A percentile compares a stretch with the other conserved stretches of the same genome.
phyloP scores from a whole-genome alignment of 2,329 filamentous ascomycete species.

The Colletotrichum cereale region DNA sequence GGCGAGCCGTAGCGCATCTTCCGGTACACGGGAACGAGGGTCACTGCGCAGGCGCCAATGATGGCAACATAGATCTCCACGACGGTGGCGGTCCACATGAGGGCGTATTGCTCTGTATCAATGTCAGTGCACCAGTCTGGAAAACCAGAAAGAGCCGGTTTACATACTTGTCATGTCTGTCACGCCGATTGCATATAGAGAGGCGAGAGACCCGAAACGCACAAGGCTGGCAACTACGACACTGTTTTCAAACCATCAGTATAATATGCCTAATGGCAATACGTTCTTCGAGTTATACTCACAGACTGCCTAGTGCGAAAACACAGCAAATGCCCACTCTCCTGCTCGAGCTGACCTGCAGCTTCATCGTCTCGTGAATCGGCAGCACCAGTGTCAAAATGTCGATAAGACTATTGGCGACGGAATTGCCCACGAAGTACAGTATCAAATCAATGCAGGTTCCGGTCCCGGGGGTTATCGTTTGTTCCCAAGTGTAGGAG shows the following conservation, averaged over 20 bases:
- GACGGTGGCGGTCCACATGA: constrained; percentile 31
- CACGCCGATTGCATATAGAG: constrained; percentile 19
- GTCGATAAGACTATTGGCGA: constrained; percentile 28
- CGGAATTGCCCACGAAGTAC: constrained; percentile 26
- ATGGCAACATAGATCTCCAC: constrained; percentile 28
- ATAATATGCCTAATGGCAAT: background rate
- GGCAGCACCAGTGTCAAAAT: constrained; percentile 17
- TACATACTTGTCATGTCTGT: constrained; percentile 22
- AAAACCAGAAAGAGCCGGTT: background rate
- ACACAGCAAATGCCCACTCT: constrained; percentile 24
- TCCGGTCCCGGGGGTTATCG: background rate
- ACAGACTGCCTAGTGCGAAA: constrained; percentile 23
- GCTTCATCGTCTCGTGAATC: constrained; percentile 27
- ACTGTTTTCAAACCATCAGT: background rate
- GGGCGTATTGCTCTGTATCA: constrained; percentile 23
- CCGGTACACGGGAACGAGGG: constrained; percentile 24
- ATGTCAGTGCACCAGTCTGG: background rate
- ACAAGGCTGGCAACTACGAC: constrained; percentile 26
- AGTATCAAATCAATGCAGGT: constrained; percentile 22
- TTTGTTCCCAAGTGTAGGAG: constrained; percentile 17
- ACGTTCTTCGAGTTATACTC: background rate
- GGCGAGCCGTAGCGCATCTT: constrained; percentile 28
- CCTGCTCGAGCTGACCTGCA: constrained; percentile 29
- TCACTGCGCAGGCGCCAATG: constrained; percentile 26
- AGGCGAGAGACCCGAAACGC: constrained; percentile 24